A percentile compares a stretch with the other conserved stretches of the same genome.
Conservation (phyloP, 495 filamentous ascomycete genomes). For the Xylaria flabelliformis region DNA sequence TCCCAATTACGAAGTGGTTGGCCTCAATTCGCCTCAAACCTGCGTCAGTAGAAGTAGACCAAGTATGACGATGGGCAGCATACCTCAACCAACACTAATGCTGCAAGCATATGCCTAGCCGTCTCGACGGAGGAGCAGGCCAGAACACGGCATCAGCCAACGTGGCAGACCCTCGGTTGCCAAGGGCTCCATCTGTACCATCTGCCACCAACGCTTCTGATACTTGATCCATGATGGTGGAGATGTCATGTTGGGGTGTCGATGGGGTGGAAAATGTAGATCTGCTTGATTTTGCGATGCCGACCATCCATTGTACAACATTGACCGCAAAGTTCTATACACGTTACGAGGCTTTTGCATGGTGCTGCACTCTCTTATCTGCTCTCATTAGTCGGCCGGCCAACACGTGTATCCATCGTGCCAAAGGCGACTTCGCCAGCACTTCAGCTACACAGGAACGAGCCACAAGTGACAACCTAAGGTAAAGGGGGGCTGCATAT, state of each 20-base stretch:
- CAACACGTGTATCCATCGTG: constrained; percentile 14
- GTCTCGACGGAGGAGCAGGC: not conserved
- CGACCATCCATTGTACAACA: constrained; percentile 6
- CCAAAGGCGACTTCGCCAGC: constrained; percentile 8
- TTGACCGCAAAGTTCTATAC: not conserved
- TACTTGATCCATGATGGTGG: not conserved
- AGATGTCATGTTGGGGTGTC: not conserved
- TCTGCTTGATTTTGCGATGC: constrained; percentile 5
- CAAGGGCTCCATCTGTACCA: constrained; percentile 16
- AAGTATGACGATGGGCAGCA: not conserved
- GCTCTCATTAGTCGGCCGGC: constrained; percentile 5
- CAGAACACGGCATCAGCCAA: constrained; percentile 24
- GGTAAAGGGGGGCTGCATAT: not conserved
- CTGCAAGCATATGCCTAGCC: constrained; percentile 13
- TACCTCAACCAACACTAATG: constrained; percentile 16
- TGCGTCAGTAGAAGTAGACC: not conserved
- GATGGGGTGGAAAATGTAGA: not conserved
- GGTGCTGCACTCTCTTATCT: constrained; percentile 4
- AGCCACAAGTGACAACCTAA: constrained; percentile 13
- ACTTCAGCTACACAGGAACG: constrained; percentile 15
- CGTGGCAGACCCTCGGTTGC: constrained; percentile 23
- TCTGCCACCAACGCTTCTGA: constrained; percentile 14
- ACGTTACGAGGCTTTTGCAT: constrained; percentile 6
- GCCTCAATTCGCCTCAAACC: constrained; percentile 5
- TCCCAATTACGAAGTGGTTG: not conserved